These are phyloP conservation scores for Yamadazyma nakazawae DNA, from an alignment of 805 yeast species.

Conservation along the genomic window DNA sequence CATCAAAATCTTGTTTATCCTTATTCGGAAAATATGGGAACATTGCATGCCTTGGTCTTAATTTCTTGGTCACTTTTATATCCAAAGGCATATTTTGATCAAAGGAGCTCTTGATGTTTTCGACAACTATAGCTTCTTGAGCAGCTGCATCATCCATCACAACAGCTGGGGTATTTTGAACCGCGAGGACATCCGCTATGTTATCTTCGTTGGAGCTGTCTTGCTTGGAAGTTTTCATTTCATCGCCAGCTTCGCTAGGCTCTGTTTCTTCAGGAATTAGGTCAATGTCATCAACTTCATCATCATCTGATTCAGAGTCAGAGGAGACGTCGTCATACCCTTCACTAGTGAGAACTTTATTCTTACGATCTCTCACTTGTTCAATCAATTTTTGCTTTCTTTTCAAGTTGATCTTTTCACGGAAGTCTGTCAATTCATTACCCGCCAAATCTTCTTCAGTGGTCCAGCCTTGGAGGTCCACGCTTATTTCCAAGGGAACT, in stretches of 20 bases:
- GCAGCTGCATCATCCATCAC: conserved; percentile 32
- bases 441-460: conserved; percentile 51
- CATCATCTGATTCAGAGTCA: conserved; percentile 33
- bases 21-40: conserved; percentile 62
- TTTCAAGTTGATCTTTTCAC: conserved; percentile 42
- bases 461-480: conserved; percentile 38
- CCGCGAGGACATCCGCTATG: not conserved
- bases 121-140: conserved; percentile 40
- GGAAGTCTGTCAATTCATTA: conserved; percentile 48
- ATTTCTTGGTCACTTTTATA: conserved; percentile 42
- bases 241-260: conserved; percentile 12
- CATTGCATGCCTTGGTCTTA: conserved; percentile 57
- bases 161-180: conserved; percentile 4
- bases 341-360: conserved; percentile 37
- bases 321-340: conserved; percentile 30
- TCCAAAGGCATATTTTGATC: conserved; percentile 50
- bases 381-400: conserved; percentile 42
- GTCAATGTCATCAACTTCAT: conserved; percentile 30
- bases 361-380: conserved; percentile 40
- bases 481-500: conserved; percentile 47
- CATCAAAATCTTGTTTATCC: conserved; percentile 65
- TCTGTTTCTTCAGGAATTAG: conserved; percentile 21
- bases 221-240: not conserved
- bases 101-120: conserved; percentile 35
- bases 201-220: conserved; percentile 8